phyloP scores from a whole-genome alignment of 345 rosid genomes.

The Aethionema arabicum region DNA sequence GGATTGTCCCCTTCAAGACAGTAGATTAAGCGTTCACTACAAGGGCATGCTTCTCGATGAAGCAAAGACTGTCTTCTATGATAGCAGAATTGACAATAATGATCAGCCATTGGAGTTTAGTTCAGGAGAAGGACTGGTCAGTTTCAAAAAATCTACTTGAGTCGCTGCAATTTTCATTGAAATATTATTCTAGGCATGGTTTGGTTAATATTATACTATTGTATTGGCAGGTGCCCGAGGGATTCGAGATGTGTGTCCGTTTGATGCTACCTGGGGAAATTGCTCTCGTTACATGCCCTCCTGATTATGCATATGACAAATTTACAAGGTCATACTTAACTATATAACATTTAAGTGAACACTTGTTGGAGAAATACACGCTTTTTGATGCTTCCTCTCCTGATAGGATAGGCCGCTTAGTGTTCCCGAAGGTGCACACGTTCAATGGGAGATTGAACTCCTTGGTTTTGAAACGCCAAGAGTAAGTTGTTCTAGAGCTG shows the following conservation, averaged over 20 bases:
- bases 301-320: slow-evolving; percentile 95
- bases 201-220: not conserved
- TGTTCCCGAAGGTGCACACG: slow-evolving; percentile 88
- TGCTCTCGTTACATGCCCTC: slow-evolving; percentile 92
- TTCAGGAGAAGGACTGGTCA: slow-evolving; percentile 95
- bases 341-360: slow-evolving; percentile 12
- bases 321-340: slow-evolving; percentile 69
- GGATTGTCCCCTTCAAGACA: slow-evolving; percentile 97
- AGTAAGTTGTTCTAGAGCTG: slow-evolving; percentile 45
- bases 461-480: slow-evolving; percentile 91
- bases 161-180: slow-evolving; percentile 1
- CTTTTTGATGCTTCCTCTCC: slow-evolving; percentile 15
- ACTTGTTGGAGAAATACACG: not conserved
- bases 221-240: slow-evolving; percentile 78
- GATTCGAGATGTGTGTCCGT: slow-evolving; percentile 96
- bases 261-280: slow-evolving; percentile 93
- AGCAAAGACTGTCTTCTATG: slow-evolving; percentile 70
- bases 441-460: slow-evolving; percentile 96
- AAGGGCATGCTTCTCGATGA: slow-evolving; percentile 88
- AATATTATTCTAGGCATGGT: slow-evolving; percentile 1
- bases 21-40: slow-evolving; percentile 75
- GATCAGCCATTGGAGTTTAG: slow-evolving; percentile 89
- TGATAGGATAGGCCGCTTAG: slow-evolving; percentile 69
- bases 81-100: slow-evolving; percentile 67
- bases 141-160: slow-evolving; percentile 35